A percentile compares a stretch with the other conserved stretches of the same genome.
Evolutionary conservation across 345 rosid species (phyloP).

Genomic region (Cardamine resedifolia): DNA sequence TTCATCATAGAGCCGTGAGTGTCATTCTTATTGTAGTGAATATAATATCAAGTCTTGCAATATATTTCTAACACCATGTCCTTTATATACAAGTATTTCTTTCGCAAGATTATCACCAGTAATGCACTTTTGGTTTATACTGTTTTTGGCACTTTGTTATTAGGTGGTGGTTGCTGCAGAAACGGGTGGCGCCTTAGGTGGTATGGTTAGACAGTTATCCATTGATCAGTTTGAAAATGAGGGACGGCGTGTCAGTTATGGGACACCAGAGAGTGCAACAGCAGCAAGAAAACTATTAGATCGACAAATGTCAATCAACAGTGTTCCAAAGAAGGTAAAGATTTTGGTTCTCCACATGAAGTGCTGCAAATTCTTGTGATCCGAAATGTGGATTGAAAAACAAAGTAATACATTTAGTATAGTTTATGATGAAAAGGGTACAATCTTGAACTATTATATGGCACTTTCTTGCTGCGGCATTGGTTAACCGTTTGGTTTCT

Average conservation of each 20-base stretch:
- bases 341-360: constrained; percentile 14
- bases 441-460: not conserved
- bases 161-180: constrained; percentile 89
- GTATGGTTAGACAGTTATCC: constrained; percentile 90
- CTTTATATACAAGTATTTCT: constrained; percentile 18
- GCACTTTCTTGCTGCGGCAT: constrained; percentile 14
- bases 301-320: constrained; percentile 85
- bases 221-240: constrained; percentile 93
- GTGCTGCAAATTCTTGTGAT: constrained; percentile 15
- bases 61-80: constrained; percentile 18
- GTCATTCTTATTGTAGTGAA: constrained; percentile 13
- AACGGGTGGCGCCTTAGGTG: constrained; percentile 89
- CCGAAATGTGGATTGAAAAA: constrained; percentile 10
- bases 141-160: constrained; percentile 35
- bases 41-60: not conserved
- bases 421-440: constrained; percentile 11
- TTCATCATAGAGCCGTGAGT: constrained; percentile 90
- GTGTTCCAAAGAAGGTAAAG: constrained; percentile 84
- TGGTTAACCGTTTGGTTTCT: not conserved
- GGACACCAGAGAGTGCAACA: constrained; percentile 82
- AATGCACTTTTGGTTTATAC: constrained; percentile 13
- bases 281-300: constrained; percentile 92
- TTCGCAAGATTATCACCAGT: not conserved
- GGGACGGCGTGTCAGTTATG: constrained; percentile 86
- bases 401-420: not conserved